Conservation (phyloP, 2,329 filamentous ascomycete genomes). For the Acrocalymma vagum region DNA sequence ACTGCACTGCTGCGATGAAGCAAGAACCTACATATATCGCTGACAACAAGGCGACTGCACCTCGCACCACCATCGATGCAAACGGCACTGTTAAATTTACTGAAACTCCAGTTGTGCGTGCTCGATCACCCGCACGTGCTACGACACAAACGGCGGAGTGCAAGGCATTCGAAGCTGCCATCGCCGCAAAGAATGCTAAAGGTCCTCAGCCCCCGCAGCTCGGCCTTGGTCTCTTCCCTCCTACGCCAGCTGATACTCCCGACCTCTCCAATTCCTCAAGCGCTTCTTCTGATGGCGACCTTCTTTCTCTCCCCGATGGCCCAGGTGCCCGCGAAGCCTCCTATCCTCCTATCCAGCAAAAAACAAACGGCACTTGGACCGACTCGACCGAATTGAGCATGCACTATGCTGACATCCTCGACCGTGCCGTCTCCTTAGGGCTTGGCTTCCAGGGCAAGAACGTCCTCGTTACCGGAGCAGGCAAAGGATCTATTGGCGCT, state of each 20-base stretch:
- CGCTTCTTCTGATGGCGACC: slow-evolving; percentile 13
- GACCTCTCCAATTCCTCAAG: slow-evolving; percentile 13
- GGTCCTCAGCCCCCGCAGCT: slow-evolving; percentile 5
- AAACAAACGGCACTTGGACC: slow-evolving; percentile 10
- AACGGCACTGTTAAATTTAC: slow-evolving; percentile 17
- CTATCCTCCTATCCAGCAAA: slow-evolving; percentile 18
- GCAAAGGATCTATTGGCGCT: slow-evolving; percentile 46
- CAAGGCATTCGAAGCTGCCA: slow-evolving; percentile 13
- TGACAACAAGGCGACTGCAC: slow-evolving; percentile 9
- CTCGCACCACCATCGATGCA: slow-evolving; percentile 15
- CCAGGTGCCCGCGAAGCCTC: slow-evolving; percentile 5
- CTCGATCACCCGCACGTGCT: background rate
- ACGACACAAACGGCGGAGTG: slow-evolving; percentile 3
- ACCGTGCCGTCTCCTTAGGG: slow-evolving; percentile 6
- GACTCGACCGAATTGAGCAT: slow-evolving; percentile 9
- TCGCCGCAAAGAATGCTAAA: slow-evolving; percentile 12
- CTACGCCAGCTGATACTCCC: slow-evolving; percentile 19
- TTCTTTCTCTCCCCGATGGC: slow-evolving; percentile 5
- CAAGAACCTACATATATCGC: slow-evolving; percentile 13
- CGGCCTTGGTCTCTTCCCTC: slow-evolving; percentile 14
- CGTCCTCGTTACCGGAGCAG: slow-evolving; percentile 49
- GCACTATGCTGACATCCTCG: slow-evolving; percentile 12
- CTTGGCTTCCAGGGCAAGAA: slow-evolving; percentile 34
- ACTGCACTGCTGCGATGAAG: slow-evolving; percentile 9
- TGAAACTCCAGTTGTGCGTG: slow-evolving; percentile 10